Conservation (phyloP, 495 filamentous ascomycete species). For the Corynascus novoguineensis region DNA sequence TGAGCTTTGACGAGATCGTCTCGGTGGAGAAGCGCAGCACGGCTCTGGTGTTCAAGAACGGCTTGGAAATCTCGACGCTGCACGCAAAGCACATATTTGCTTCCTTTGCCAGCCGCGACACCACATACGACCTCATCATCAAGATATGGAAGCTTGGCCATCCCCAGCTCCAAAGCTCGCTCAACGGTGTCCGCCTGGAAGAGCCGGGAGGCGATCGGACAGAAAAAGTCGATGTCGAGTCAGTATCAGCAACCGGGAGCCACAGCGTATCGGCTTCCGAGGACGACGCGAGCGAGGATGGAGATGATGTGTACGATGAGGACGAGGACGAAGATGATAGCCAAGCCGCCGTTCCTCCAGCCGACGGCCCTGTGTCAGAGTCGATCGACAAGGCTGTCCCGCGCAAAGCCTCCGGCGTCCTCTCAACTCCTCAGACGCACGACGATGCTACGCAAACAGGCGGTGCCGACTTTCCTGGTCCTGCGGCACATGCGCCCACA, state of each 20-base stretch:
- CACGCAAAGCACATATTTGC: slow-evolving; percentile 95
- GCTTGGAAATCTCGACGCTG: slow-evolving; percentile 90
- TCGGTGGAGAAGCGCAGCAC: slow-evolving; percentile 96
- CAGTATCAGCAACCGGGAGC: slow-evolving; percentile 30
- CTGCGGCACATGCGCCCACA: slow-evolving; percentile 74
- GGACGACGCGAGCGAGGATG: slow-evolving; percentile 58
- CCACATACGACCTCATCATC: slow-evolving; percentile 93
- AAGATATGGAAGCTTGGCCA: slow-evolving; percentile 98
- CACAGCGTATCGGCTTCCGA: slow-evolving; percentile 51
- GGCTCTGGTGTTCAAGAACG: slow-evolving; percentile 93
- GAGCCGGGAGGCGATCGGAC: slow-evolving; percentile 82
- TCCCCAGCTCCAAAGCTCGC: slow-evolving; percentile 77
- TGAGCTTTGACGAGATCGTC: slow-evolving; percentile 96
- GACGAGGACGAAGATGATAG: slow-evolving; percentile 67
- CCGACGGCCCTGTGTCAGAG: slow-evolving; percentile 55
- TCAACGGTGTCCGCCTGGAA: slow-evolving; percentile 78
- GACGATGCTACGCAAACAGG: slow-evolving; percentile 54
- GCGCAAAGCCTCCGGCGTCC: slow-evolving; percentile 63
- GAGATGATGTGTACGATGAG: slow-evolving; percentile 65
- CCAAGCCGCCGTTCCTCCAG: slow-evolving; percentile 53
- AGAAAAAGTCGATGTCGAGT: slow-evolving; percentile 63
- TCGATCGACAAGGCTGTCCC: slow-evolving; percentile 52
- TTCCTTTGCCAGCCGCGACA: slow-evolving; percentile 88
- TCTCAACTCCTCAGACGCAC: slow-evolving; percentile 46
- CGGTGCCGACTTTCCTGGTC: slow-evolving; percentile 74